Percentiles rank a stretch among this genome's conserved stretches.
phyloP scores from a whole-genome alignment of 2,329 filamentous ascomycete species.

The Blastomyces parvus region DNA sequence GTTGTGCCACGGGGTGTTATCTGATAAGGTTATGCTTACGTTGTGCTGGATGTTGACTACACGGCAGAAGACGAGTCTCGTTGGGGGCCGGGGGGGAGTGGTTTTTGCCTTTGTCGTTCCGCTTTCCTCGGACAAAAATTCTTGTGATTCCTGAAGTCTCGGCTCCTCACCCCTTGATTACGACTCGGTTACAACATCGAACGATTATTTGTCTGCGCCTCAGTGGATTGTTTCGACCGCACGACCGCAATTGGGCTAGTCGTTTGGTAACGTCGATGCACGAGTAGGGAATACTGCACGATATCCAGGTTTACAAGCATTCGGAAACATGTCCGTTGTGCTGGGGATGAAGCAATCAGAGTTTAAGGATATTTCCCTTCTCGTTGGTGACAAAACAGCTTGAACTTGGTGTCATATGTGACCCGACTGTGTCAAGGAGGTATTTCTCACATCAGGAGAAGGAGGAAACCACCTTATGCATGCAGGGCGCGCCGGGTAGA shows the following conservation, averaged over 20 bases:
- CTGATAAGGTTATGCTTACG: constrained; percentile 1
- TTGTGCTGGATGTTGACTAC: background rate
- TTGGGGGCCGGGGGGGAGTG: background rate
- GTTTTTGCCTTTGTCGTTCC: background rate
- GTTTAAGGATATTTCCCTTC: background rate
- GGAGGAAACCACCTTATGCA: background rate
- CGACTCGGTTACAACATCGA: background rate
- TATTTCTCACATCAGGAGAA: background rate
- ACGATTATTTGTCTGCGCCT: background rate
- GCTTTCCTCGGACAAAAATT: background rate
- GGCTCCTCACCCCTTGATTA: background rate
- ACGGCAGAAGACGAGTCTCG: background rate
- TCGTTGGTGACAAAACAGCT: background rate
- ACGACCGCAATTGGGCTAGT: background rate
- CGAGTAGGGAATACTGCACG: background rate
- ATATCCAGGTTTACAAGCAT: background rate
- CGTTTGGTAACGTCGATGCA: background rate
- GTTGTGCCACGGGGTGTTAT: background rate
- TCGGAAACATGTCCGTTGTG: background rate
- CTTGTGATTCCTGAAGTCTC: background rate
- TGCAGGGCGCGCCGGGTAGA: background rate
- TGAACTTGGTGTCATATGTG: background rate
- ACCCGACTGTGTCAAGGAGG: background rate
- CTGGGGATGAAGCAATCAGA: background rate
- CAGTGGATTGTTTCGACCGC: background rate